These are phyloP conservation scores for Proteromonas lacertae DNA, from an alignment of 352 stramenopile genomes.

Conservation along the genomic window DNA sequence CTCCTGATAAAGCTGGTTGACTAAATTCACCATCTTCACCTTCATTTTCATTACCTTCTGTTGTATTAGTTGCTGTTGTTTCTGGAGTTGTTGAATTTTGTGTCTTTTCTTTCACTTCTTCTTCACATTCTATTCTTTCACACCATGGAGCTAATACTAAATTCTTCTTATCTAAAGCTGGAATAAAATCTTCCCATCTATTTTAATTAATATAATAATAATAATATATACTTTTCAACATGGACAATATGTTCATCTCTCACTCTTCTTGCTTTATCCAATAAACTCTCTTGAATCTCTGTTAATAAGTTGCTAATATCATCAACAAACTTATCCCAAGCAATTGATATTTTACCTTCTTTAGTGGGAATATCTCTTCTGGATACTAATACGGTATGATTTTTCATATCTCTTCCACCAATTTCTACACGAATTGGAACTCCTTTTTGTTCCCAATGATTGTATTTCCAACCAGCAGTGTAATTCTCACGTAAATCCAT, in stretches of 20 bases:
- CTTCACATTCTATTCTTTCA: conserved; percentile 58
- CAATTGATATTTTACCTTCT: conserved; percentile 12
- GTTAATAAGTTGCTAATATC: conserved; percentile 4
- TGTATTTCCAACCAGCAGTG: conserved; percentile 89
- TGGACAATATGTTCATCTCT: conserved; percentile 63
- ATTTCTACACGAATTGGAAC: conserved; percentile 92
- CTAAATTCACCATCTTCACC: conserved; percentile 20
- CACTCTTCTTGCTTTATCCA: conserved; percentile 49
- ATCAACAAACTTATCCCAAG: conserved; percentile 1
- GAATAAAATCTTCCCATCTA: conserved; percentile 92
- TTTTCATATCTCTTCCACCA: conserved; percentile 59
- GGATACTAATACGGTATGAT: neutral
- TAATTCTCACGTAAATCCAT: conserved; percentile 19
- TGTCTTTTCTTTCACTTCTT: conserved; percentile 41
- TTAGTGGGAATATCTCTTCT: neutral
- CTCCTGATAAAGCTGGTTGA: conserved; percentile 41
- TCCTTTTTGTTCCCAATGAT: conserved; percentile 98
- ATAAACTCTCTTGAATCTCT: conserved; percentile 28
- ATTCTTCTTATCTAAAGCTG: conserved; percentile 70
- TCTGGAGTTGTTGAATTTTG: neutral
- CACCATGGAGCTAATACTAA: conserved; percentile 73
- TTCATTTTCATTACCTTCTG: conserved; percentile 4
- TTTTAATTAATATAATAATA: too few species aligned
- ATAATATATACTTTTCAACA: too few species aligned
- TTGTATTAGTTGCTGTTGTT: conserved; percentile 1